Conservation (phyloP, 305 asterid species). For the Fraxinus sp. region DNA sequence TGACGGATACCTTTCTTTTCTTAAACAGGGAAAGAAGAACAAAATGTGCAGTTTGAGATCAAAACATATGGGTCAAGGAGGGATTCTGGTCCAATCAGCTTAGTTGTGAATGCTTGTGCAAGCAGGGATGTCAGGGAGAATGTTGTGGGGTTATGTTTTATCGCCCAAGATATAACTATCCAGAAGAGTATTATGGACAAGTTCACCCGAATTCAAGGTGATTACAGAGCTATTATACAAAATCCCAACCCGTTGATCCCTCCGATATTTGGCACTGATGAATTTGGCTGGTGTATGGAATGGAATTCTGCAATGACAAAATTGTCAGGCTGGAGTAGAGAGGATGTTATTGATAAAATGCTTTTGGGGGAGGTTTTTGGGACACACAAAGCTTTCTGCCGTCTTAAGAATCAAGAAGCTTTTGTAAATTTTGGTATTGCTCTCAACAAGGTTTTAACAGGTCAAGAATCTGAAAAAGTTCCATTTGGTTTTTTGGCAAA, state of each 20-base stretch:
- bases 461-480: constrained; percentile 64
- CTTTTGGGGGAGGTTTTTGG: constrained; percentile 92
- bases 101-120: constrained; percentile 84
- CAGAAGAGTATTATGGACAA: constrained; percentile 89
- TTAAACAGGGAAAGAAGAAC: constrained; percentile 79
- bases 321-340: constrained; percentile 73
- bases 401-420: constrained; percentile 75
- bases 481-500: constrained; percentile 66
- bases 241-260: constrained; percentile 91
- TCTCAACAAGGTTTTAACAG: constrained; percentile 70
- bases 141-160: constrained; percentile 84
- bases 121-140: constrained; percentile 79
- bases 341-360: constrained; percentile 84
- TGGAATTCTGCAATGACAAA: constrained; percentile 95
- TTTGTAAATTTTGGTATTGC: constrained; percentile 74
- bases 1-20: neutral
- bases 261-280: constrained; percentile 92
- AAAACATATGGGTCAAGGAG: constrained; percentile 56
- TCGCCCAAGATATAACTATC: constrained; percentile 85
- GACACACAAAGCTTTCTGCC: constrained; percentile 52
- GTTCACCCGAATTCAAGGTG: constrained; percentile 94
- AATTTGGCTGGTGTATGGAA: constrained; percentile 97
- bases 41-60: constrained; percentile 77
- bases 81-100: constrained; percentile 67
- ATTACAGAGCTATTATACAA: constrained; percentile 77